Base-by-base conservation (phyloP, 31 red algal genomes). In the Bonnemaisonia californica region DNA sequence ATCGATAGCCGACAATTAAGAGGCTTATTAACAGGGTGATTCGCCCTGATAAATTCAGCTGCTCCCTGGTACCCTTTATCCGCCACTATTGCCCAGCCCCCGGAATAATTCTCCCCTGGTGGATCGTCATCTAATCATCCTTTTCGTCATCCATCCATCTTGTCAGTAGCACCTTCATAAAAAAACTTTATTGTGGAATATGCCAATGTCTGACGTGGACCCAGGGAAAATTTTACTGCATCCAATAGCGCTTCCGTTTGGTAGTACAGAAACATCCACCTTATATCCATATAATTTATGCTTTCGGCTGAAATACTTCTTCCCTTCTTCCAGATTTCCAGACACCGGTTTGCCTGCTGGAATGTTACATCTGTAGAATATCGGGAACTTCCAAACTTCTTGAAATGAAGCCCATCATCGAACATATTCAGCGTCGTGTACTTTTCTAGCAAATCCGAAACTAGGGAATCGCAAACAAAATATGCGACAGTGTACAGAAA, bases 271-370 rank as follows among this genome's bases (percentile, higher is more conserved):
- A n/a, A n/a, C n/a, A n/a, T n/a, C n/a, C n/a, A 65, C 51, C 51
- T 55, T 21, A 19, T 19, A 55, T 16, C 51, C 21, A 55, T 55
- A 55, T 21, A 55, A 55, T 21, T 55, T 55, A 19, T 55, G 0
- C 21, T 55, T 55, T 21, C 51, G 16, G 51, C n/a, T n/a, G n/a
- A n/a, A n/a, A n/a, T n/a, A n/a, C n/a, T 19, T 19, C 24, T 65
- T 65, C 24, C 19, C 61, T 0, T 65, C 61, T 65, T 65, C 21
- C 19, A 65, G 18, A 27, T 65, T 65, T 65, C 61, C 61, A 12
- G 19, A 0, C 21, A 26, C 12, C 61, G 24, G 61, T 65, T 65
- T 13, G 21, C 13, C 21, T 65, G 18, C 19, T 65, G 0, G 28
- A 65, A 65, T 12, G 0, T 65, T 13, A 65, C 18, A 13, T 65